Evolutionary conservation across 2,329 filamentous ascomycete species (phyloP).

Genomic region (Ceratocystiopsis minuta): DNA sequence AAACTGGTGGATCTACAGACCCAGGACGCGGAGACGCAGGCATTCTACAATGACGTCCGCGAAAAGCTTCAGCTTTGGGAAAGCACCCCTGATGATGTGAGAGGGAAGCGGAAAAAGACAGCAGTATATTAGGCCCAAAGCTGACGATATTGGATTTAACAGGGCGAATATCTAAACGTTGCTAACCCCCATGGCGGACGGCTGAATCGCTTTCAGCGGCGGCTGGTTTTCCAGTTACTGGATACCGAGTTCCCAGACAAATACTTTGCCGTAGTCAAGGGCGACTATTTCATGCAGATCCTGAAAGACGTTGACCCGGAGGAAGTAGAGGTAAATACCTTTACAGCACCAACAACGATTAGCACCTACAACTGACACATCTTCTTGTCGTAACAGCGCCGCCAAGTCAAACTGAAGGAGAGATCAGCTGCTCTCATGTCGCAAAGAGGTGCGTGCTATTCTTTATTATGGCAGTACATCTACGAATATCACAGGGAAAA

Average conservation of each 20-base stretch:
- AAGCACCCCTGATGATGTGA: neutral
- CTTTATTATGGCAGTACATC: neutral
- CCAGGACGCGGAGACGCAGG: slow-evolving; percentile 2
- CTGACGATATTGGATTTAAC: too few relatives aligned
- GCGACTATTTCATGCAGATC: slow-evolving; percentile 8
- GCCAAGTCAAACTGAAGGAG: too few relatives aligned
- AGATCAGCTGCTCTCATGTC: neutral
- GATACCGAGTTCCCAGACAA: slow-evolving; percentile 9
- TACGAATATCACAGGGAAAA: too few relatives aligned
- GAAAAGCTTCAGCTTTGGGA: slow-evolving; percentile 5
- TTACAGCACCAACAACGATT: too few relatives aligned
- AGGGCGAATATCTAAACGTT: slow-evolving; percentile 7
- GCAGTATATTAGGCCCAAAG: neutral
- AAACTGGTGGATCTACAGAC: neutral
- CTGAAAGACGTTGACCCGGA: slow-evolving; percentile 2
- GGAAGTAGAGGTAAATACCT: slow-evolving; percentile 2
- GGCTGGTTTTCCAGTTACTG: slow-evolving; percentile 13
- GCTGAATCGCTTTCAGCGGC: slow-evolving; percentile 13
- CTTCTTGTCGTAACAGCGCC: too few relatives aligned
- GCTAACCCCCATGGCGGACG: slow-evolving; percentile 10
- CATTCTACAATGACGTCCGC: slow-evolving; percentile 7
- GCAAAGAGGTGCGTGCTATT: neutral
- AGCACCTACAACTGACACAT: too few relatives aligned
- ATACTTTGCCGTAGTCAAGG: slow-evolving; percentile 4
- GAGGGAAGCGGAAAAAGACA: neutral